These are phyloP conservation scores for Thymus mandschuricus DNA, from an alignment of 257 asterid species.

Conservation along the genomic window DNA sequence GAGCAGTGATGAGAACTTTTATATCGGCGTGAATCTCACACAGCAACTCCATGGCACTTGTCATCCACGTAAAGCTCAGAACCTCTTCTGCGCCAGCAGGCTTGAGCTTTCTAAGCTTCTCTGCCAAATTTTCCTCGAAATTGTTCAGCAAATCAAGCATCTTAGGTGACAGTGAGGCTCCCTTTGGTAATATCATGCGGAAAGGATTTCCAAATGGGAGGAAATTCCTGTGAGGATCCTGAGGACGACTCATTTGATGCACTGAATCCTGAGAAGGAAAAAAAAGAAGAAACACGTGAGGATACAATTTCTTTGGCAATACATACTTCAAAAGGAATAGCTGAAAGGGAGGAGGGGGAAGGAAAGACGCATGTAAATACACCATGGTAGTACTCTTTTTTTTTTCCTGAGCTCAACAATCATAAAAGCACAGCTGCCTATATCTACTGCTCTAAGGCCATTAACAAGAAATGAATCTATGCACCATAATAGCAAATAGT, in stretches of 20 bases:
- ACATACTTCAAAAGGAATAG: background rate
- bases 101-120: conserved; percentile 61
- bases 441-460: background rate
- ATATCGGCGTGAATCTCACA: conserved; percentile 75
- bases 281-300: background rate
- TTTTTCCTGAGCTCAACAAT: background rate
- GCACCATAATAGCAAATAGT: background rate
- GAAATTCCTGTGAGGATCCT: conserved; percentile 60
- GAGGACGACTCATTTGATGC: conserved; percentile 61
- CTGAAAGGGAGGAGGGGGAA: background rate
- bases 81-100: conserved; percentile 62
- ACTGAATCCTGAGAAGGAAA: conserved; percentile 45
- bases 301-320: background rate
- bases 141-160: conserved; percentile 59
- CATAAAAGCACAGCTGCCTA: background rate
- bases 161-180: conserved; percentile 59
- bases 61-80: conserved; percentile 77
- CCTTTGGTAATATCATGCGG: conserved; percentile 67
- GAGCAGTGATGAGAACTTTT: conserved; percentile 67
- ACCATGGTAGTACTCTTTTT: background rate
- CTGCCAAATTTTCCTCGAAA: conserved; percentile 69
- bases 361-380: background rate
- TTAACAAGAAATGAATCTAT: background rate
- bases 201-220: conserved; percentile 83
- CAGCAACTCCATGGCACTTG: conserved; percentile 58